Evolutionary conservation across 164 flowering plant genomes (phyloP), one percentile per base, ranked within the genome.

Genomic region (Nymphaea colorata): DNA sequence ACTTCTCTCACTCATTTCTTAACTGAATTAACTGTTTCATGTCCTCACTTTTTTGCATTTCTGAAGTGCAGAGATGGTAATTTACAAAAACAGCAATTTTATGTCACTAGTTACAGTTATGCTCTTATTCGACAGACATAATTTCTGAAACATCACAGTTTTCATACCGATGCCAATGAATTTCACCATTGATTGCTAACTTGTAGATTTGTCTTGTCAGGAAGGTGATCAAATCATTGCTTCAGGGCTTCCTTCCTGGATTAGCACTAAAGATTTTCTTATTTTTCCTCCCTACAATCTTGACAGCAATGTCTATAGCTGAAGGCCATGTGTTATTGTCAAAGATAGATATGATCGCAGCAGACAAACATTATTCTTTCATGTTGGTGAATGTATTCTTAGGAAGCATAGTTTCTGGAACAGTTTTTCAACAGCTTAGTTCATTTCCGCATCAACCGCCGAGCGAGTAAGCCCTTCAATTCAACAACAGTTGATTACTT

Each of bases 201-300:
- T 25, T 25, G 36, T 25, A 25, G 36, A 25, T 25, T 10, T 17
- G n/a, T 61, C 2, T 61, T 61, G 64, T 10, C 64, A 94, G 99
- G 85, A 83, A 79, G n/a, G 83, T 87, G 69, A 80, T 94, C 76
- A 92, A 94, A 81, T 88, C 98, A 64, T 83, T 94, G 76, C 81
- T 94, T 36, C 99, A 94, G 80, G 99, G 99, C 77, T 94, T 92
- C 73, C 93, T 94, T 77, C 99, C 99, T 41, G 99, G 99, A 68
- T 76, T 94, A 62, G 94, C 94, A 43, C 88, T 94, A 51, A 90
- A 94, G 71, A 76, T 92, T 17, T 94, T 94, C 75, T 64, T 94
- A 70, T 82, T 78, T 71, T 70, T 92, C 76, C 94, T 94, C 68
- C 98, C 98, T 4, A 69, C 86, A 2, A 76, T 94, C 66, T 71